Evolutionary conservation across 2,329 filamentous ascomycete species (phyloP).

Genomic region (Trichoderma breve): DNA sequence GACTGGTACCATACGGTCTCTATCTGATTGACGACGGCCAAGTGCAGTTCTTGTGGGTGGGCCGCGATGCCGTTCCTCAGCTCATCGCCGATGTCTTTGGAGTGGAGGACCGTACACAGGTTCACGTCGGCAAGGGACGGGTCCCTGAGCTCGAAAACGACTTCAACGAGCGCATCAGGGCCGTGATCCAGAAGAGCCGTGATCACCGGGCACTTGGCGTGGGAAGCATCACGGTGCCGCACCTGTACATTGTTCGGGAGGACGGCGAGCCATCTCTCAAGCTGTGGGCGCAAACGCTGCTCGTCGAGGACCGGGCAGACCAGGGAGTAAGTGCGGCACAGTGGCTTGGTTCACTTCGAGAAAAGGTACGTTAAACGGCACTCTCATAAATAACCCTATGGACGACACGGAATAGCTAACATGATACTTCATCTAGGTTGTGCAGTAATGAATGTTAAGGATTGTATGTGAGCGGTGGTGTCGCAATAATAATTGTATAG

Average conservation of each 20-base stretch:
- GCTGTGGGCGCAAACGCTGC: constrained; percentile 92
- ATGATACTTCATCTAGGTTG: background rate
- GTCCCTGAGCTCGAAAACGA: constrained; percentile 89
- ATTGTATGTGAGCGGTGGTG: background rate
- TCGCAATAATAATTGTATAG: constrained; percentile 17
- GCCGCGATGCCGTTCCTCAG: constrained; percentile 87
- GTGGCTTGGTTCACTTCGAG: constrained; percentile 86
- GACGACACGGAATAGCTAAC: background rate
- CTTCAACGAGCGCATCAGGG: constrained; percentile 91
- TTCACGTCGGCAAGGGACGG: constrained; percentile 87
- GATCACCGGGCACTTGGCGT: constrained; percentile 85
- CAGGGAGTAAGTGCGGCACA: constrained; percentile 90
- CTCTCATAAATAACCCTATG: background rate
- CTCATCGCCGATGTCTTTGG: constrained; percentile 89
- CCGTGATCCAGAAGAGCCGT: constrained; percentile 86
- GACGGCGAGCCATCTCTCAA: constrained; percentile 94
- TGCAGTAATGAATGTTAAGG: constrained; percentile 13
- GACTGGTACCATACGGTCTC: constrained; percentile 82
- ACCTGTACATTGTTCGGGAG: constrained; percentile 89
- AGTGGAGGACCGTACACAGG: constrained; percentile 73
- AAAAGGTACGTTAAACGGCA: constrained; percentile 69
- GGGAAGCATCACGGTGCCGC: constrained; percentile 88
- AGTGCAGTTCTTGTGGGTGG: constrained; percentile 96
- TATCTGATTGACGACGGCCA: constrained; percentile 97
- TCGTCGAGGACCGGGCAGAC: constrained; percentile 93